Base-by-base conservation (phyloP, 345 rosid species). In the Euphorbia tirucalli region DNA sequence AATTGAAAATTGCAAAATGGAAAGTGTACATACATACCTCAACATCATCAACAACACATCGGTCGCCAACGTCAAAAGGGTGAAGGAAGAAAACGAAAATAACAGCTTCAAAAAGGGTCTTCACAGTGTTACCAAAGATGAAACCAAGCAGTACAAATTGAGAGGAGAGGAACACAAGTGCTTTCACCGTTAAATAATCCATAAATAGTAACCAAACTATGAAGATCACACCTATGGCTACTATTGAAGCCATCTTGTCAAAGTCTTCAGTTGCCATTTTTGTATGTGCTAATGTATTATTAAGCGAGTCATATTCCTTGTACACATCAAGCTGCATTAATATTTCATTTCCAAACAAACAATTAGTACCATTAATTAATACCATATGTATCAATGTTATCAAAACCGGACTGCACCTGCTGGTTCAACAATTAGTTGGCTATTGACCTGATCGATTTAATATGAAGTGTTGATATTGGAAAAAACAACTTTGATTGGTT, bases 21-120 rank as follows among this genome's bases (percentile, higher is more conserved):
- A n/a, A n/a, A n/a, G n/a, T n/a, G n/a, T n/a, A 18, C 0, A 60
- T 19, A 48, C 28, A 71, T 72, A 85, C 97, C 90, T 88, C 89
- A 22, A 85, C 83, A 74, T 90, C 97, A 31, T 88, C 96, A 25
- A 92, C 70, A 54, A 92, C 91, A 9, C 97, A 89, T 9, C 93
- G 89, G 44, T 89, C 96, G 1, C 97, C 97, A 0, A 92, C 93
- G 66, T 88, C 93, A 56, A 76, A 91, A 19, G 93, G 97, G 71
- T 89, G 97, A 89, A 88, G 85, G 60, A 89, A 78, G 56, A 91
- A 91, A 25, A 89, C 91, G 61, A 92, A 89, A 37, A 92, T 81
- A 73, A 92, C 83, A 73, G 96, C 89, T 68, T 89, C 93, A 10
- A 88, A 87, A 2, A 85, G 70, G 0, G 85, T 83, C 82, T 72